These are phyloP conservation scores for Flueggea neowawraea DNA, from an alignment of 441 rosid genomes.

Conservation along the genomic window DNA sequence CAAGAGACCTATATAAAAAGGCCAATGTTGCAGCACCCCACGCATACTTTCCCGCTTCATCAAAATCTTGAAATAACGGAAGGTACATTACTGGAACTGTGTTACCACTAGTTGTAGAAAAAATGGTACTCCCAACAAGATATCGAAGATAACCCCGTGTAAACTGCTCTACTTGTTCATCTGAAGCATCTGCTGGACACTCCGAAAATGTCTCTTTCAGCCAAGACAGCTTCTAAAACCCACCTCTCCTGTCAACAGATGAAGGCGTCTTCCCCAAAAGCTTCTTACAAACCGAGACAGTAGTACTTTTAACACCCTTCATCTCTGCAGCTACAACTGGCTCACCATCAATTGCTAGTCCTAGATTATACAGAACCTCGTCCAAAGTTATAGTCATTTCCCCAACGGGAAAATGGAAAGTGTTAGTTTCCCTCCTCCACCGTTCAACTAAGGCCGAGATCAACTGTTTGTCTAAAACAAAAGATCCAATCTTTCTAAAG, in stretches of 20 bases:
- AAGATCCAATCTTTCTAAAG: conserved; percentile 56
- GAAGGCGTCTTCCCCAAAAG: conserved; percentile 54
- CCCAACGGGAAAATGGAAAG: conserved; percentile 63
- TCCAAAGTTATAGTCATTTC: conserved; percentile 74
- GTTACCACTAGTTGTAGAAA: conserved; percentile 72
- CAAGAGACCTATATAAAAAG: conserved; percentile 71
- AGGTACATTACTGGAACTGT: conserved; percentile 71
- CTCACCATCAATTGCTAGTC: conserved; percentile 63
- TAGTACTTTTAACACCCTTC: conserved; percentile 20
- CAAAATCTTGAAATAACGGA: conserved; percentile 59
- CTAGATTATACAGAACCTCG: conserved; percentile 56
- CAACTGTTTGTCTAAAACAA: conserved; percentile 66
- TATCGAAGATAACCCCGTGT: conserved; percentile 72
- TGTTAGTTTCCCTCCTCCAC: conserved; percentile 77
- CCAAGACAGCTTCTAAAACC: conserved; percentile 68
- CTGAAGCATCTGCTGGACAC: conserved; percentile 53
- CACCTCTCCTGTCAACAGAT: conserved; percentile 50
- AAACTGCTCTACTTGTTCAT: conserved; percentile 43
- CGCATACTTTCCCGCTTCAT: conserved; percentile 62
- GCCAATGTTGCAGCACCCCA: conserved; percentile 85
- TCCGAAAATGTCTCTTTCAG: conserved; percentile 62
- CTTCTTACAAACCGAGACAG: conserved; percentile 39
- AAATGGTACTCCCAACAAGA: conserved; percentile 70
- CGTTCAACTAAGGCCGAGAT: conserved; percentile 72
- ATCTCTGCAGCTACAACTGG: conserved; percentile 49